Percentiles rank a stretch among this genome's conserved stretches.
These are phyloP conservation scores for Phytophthora kernoviae DNA, from an alignment of 352 stramenopile genomes.

Conservation along the genomic window DNA sequence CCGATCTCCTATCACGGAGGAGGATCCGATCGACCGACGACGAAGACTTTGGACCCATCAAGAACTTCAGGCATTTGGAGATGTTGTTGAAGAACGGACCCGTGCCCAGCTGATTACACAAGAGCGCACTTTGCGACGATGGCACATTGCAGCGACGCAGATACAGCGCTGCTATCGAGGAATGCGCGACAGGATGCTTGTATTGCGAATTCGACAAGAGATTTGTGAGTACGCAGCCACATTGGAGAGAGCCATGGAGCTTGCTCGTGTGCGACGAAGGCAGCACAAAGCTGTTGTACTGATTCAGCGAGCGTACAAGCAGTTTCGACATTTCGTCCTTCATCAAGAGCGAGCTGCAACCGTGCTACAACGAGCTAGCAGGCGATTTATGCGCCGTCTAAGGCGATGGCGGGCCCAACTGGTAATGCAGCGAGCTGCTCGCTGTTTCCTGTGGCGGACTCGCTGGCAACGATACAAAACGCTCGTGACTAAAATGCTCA, in stretches of 20 bases:
- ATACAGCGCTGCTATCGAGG: constrained; percentile 49
- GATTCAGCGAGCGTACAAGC: constrained; percentile 46
- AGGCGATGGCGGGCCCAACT: constrained; percentile 28
- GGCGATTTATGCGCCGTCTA: constrained; percentile 44
- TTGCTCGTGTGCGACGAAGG: constrained; percentile 23
- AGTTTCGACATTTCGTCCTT: constrained; percentile 22
- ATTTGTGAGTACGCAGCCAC: constrained; percentile 33
- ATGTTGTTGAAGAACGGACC: constrained; percentile 43
- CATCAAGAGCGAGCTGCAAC: constrained; percentile 28
- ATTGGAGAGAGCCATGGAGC: constrained; percentile 24
- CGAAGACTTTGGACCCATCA: constrained; percentile 52
- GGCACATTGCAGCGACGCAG: constrained; percentile 39
- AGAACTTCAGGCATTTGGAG: constrained; percentile 48
- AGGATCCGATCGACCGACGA: constrained; percentile 36
- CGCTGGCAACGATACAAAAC: constrained; percentile 29
- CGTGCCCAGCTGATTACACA: constrained; percentile 39
- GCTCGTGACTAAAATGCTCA: constrained; percentile 37
- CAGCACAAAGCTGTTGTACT: constrained; percentile 27
- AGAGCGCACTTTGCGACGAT: constrained; percentile 42
- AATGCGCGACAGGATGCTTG: constrained; percentile 36
- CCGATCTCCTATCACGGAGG: constrained; percentile 42
- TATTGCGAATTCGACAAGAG: constrained; percentile 31
- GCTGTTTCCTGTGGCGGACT: constrained; percentile 39
- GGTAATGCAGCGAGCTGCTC: constrained; percentile 43
- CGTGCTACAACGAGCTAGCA: constrained; percentile 33